Base-by-base conservation (phyloP, 306 rosid species). In the Cucurbita moschata region DNA sequence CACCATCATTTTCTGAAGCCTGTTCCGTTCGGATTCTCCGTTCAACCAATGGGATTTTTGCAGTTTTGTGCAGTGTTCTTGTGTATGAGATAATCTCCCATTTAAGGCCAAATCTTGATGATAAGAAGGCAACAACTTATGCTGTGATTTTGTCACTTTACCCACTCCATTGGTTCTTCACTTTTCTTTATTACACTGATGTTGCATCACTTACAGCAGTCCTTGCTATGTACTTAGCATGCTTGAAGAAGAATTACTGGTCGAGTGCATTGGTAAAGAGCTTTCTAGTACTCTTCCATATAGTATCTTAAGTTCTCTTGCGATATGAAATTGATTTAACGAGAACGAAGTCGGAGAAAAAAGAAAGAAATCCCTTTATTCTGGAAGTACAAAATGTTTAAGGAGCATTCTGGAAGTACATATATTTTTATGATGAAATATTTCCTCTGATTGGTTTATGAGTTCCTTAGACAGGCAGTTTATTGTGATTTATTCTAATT, bases 151-250 rank as follows among this genome's bases (percentile, higher is more conserved):
- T 93, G 53, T 82, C 94, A 78, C 54, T 88, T 82, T 88, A 85
- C 19, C 98, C 97, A 35, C 96, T 90, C 35, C 97, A 90, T 78
- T 93, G 97, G 96, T 93, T 93, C 85, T 90, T 93, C 79, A 80
- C 87, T 59, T 93, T 90, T 87, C 92, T 93, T 38, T 93, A 90
- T 80, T 93, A 93, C 76, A 90, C 97, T 37, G 98, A 93, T 84
- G 91, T 90, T 79, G 94, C 96, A 46, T 87, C 97, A 0, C 84
- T 90, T 40, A 83, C 90, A 46, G 86, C 88, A 7, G 97, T 93
- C 77, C 87, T 93, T 76, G 92, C 90, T 71, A 87, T 80, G 90
- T 86, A 93, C 87, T 92, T 87, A 71, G 86, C 84, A 18, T 78
- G 89, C 84, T 85, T 93, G 92, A 90, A 82, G 86, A 90, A 85